Conservation (phyloP, 2,329 filamentous ascomycete species). For the Epichloe scottii region DNA sequence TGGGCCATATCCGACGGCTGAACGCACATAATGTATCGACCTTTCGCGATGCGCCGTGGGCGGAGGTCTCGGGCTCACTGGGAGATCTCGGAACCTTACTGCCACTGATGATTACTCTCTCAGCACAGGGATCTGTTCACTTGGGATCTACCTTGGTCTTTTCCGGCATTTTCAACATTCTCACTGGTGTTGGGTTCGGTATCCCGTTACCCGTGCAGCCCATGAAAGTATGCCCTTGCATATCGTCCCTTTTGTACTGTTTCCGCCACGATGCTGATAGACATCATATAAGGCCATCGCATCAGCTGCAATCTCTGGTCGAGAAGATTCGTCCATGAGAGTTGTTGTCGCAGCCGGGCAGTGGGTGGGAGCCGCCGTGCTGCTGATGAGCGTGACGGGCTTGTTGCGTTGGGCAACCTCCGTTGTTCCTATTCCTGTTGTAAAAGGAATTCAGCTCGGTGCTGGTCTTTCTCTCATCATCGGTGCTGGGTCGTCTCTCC, state of each 20-base stretch:
- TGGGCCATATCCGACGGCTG: slow-evolving; percentile 17
- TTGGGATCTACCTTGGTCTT: slow-evolving; percentile 78
- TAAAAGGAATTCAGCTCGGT: slow-evolving; percentile 91
- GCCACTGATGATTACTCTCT: slow-evolving; percentile 77
- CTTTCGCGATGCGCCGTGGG: slow-evolving; percentile 32
- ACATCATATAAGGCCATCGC: slow-evolving; percentile 56
- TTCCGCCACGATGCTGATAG: not conserved
- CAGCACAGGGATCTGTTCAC: slow-evolving; percentile 65
- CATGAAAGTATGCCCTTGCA: slow-evolving; percentile 41
- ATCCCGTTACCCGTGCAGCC: slow-evolving; percentile 87
- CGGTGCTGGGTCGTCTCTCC: slow-evolving; percentile 57
- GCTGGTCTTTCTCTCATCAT: slow-evolving; percentile 76
- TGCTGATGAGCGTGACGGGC: slow-evolving; percentile 68
- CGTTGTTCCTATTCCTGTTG: slow-evolving; percentile 72
- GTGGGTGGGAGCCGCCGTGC: slow-evolving; percentile 60
- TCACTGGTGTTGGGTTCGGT: slow-evolving; percentile 72
- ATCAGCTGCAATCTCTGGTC: slow-evolving; percentile 67
- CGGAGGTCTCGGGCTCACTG: slow-evolving; percentile 76
- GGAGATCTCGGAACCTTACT: slow-evolving; percentile 85
- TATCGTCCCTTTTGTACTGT: not conserved
- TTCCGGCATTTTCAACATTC: slow-evolving; percentile 74
- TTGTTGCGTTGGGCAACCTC: slow-evolving; percentile 60
- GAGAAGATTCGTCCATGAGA: slow-evolving; percentile 32
- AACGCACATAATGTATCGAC: slow-evolving; percentile 37
- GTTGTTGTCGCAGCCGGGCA: slow-evolving; percentile 70